Base-by-base conservation (phyloP, 2,329 filamentous ascomycete species). In the Fusarium sp. region DNA sequence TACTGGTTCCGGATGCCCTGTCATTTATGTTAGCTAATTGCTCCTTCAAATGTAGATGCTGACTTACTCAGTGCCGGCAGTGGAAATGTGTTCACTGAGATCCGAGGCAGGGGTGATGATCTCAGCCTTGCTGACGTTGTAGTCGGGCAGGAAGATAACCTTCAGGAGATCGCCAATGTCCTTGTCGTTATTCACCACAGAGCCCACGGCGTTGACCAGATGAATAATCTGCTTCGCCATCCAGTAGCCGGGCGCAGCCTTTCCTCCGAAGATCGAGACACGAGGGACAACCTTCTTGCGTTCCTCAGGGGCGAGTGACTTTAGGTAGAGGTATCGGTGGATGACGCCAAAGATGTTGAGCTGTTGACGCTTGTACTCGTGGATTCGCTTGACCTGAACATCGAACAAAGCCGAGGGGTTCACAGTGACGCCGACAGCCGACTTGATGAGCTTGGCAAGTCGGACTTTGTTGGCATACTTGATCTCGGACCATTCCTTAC, bases 211-310 rank as follows among this genome's bases (percentile, higher is more conserved):
- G 83, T 97, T 98, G 84, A 99, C 90, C 58, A 99, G 87, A 77
- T 98, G 95, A 74, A 99, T 99, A 71, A 97, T 94, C 40, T 96
- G 96, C 87, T 99, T 99, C 37, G 96, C 96, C 96, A 98, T 99
- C 96, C 96, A 99, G 84, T 99, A 99, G 17, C 96, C 96, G 0
- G 96, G 96, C 3, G 96, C 96, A 26, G 96, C 96, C 83, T 99
- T 99, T 74, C 96, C 96, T 76, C 96, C 96, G 77, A 99, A 98
- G 79, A 99, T 96, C 58, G 92, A 96, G 11, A 98, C 96, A 51
- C 95, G 91, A 17, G 94, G 93, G 44, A 90, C 87, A 63, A 92
- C 86, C 82, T 96, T 96, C 86, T 96, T 95, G 71, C 90, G 89
- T 77, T 97, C 91, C 74, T 94, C 92, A 0, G 92, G 84, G 24